Evolutionary conservation across 805 yeast genomes (phyloP), one percentile per base, ranked within the genome.

Genomic region (Metschnikowia reukaufii): DNA sequence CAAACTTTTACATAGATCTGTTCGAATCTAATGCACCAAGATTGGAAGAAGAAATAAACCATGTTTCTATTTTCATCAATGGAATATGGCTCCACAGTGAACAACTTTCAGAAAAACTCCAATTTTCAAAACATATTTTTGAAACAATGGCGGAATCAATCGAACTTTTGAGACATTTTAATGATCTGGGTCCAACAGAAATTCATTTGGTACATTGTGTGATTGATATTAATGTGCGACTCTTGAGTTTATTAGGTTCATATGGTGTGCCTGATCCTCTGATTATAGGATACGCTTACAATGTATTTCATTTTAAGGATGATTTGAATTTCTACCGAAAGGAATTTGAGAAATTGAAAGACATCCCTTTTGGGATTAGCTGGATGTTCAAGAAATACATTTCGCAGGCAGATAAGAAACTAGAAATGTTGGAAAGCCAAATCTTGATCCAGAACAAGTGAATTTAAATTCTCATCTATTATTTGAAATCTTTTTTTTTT

Each of bases 101-200:
- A 18, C 27, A n/a, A 10, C 17, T 30, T 18, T 17, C 16, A 12
- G 27, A 30, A 9, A 16, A 30, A 10, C 29, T 30, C 23, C 13
- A 6, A 6, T 39, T 12, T 29, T 34, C 29, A 4, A 13, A 29
- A 19, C 23, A 12, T 12, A 17, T 39, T 17, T 31, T 39, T 31
- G 29, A 39, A 9, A 8, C 8, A 8, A 39, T 39, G 42, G 35
- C 29, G 7, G 42, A 39, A 15, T 12, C 42, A 25, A 39, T 15
- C n/a, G 42, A 39, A 32, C 35, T 39, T n/a, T 29, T 39, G 27
- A 29, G 29, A 39, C 16, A 30, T 17, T 29, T 18, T 29, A 8
- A 17, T 2, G 6, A 4, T 8, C 13, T 23, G 40, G 40, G 20
- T n/a, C n/a, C 32, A 6, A 6, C 38, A 9, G 17, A 6, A 20